Base-by-base conservation (phyloP, 176 grass and related monocot species). In the Chloris gayana region DNA sequence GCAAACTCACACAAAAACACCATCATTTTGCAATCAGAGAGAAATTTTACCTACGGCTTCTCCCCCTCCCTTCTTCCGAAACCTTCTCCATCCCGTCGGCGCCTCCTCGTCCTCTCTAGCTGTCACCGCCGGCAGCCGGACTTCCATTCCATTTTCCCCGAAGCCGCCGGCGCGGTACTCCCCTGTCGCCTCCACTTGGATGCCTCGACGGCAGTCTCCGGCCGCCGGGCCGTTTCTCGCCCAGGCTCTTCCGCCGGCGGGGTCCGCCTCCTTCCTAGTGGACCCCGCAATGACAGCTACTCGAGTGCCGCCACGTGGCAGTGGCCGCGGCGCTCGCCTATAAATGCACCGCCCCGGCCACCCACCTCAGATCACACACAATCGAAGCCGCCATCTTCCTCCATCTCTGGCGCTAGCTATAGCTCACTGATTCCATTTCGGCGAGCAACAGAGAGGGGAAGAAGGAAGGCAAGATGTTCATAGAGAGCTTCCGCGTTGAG, bases 401-500 rank as follows among this genome's bases (percentile, higher is more conserved):
- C 64, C 12, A 27, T 26, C 22, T 66, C 56, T 63, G 32, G 22
- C 35, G n/a, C 53, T 5, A 19, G 7, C 71, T 53, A 4, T 2
- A 24, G 8, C 54, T 25, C 19, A 13, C 34, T n/a, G 53, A 6
- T 58, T 38, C 70, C 71, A 0, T 35, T 53, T 37, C 13, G 51
- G 17, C 42, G 27, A 21, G 72, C n/a, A n/a, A 9, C 8, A 35
- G 72, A 35, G 31, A 51, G 12, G 14, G 15, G 21, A 47, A 53
- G 13, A 14, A 37, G 57, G 49, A 33, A 22, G 29, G 61, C 31
- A 91, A 82, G 69, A 98, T 98, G 95, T 98, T 98, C 74, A 90
- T 98, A 64, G 90, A 98, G 83, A 98, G 85, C 71, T 98, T 98
- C 84, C 89, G 91, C 80, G 95, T 98, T 39, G 92, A 98, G 76